Evolutionary conservation across 1,139 yeast genomes (phyloP).

Genomic region (Taphrina pruni): DNA sequence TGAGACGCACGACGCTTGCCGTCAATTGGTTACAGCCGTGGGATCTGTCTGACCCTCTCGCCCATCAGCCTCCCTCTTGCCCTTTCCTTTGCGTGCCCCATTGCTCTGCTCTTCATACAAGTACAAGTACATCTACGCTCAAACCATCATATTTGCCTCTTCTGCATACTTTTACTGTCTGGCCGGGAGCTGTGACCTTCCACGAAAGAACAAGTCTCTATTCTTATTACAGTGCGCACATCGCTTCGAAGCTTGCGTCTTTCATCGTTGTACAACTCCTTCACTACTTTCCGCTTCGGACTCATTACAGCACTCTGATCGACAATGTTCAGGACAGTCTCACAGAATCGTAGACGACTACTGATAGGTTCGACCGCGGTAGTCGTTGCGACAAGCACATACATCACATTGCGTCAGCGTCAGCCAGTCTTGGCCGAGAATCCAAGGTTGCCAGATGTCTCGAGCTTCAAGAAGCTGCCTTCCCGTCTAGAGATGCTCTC

Average conservation of each 20-base stretch:
- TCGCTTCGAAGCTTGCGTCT: not conserved
- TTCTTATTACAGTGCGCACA: no score
- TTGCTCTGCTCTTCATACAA: not conserved
- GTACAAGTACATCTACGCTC: not conserved
- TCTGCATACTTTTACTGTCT: not conserved
- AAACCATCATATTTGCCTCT: not conserved
- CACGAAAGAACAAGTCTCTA: no score
- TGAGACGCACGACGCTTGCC: no score
- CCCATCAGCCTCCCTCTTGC: not conserved
- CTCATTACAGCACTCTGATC: not conserved
- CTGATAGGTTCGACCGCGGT: slow-evolving; percentile 34
- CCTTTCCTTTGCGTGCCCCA: not conserved
- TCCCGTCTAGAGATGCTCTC: slow-evolving; percentile 29
- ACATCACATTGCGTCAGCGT: slow-evolving; percentile 30
- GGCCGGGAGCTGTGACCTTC: no score
- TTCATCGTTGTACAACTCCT: not conserved
- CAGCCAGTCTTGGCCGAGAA: slow-evolving; percentile 34
- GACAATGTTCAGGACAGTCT: slow-evolving; percentile 12
- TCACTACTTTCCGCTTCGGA: not conserved
- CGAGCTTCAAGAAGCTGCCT: slow-evolving; percentile 33
- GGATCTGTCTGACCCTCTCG: not conserved
- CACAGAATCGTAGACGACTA: slow-evolving; percentile 12
- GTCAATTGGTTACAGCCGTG: not conserved
- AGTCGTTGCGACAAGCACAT: slow-evolving; percentile 22
- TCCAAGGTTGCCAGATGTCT: slow-evolving; percentile 29